A percentile compares a stretch with the other conserved stretches of the same genome.
These are phyloP conservation scores for Zanthoxylum bungeanum DNA, from an alignment of 345 rosid species.

Conservation along the genomic window DNA sequence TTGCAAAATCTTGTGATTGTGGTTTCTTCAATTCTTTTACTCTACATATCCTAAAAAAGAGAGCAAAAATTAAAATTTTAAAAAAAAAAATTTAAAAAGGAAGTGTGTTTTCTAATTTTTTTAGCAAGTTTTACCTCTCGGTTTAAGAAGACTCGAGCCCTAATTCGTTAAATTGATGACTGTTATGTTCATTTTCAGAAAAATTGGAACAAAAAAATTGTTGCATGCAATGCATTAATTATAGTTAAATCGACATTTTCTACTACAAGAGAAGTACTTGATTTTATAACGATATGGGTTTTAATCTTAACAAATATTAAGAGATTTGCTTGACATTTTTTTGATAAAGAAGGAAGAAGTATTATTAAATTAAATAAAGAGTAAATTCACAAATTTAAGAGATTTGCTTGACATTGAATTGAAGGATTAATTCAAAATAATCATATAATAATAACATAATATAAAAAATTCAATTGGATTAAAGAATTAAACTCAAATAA, in stretches of 20 bases:
- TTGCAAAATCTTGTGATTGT: neutral
- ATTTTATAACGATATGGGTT: neutral
- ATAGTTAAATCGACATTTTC: neutral
- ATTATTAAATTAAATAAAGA: no score
- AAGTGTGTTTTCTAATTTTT: neutral
- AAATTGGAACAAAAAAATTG: neutral
- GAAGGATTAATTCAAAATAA: neutral
- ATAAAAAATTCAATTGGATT: no score
- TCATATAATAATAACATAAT: neutral
- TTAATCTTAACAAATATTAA: neutral
- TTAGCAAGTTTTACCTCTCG: neutral
- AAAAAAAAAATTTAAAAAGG: neutral
- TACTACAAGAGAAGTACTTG: neutral
- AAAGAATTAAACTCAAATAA: no score
- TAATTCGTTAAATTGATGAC: neutral
- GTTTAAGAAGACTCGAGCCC: neutral
- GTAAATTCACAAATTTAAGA: neutral
- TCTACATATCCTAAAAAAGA: neutral
- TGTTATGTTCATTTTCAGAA: neutral
- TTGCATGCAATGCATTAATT: neutral
- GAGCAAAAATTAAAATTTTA: no score
- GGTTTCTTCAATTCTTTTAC: slow-evolving; percentile 2
- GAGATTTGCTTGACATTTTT: neutral
- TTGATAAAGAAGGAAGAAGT: no score
- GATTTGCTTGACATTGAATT: neutral